A percentile compares a stretch with the other conserved stretches of the same genome.
phyloP scores from a whole-genome alignment of 208 protist species.

The Acanthamoeba healyi region DNA sequence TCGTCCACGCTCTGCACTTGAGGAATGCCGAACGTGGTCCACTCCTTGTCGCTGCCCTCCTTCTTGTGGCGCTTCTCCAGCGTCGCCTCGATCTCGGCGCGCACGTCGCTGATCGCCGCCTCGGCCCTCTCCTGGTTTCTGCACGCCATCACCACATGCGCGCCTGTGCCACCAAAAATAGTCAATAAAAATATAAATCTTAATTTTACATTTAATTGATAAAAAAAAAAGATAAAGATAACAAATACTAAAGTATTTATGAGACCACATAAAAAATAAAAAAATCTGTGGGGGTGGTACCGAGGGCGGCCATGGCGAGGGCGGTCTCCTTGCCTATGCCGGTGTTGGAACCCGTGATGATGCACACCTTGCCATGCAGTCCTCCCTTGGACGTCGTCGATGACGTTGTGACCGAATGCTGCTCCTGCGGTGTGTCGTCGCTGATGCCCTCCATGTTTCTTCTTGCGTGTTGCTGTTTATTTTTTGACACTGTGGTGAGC shows the following conservation, averaged over 20 bases:
- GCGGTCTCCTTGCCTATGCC: constrained; percentile 71
- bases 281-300: not conserved
- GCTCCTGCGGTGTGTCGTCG: not conserved
- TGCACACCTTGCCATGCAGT: constrained; percentile 10
- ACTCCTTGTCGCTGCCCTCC: not conserved
- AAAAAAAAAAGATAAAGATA: too few species aligned
- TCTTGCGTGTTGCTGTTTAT: not conserved
- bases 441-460: not conserved
- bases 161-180: not conserved
- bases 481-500: too few species aligned
- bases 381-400: not conserved
- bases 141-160: constrained; percentile 58
- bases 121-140: constrained; percentile 9
- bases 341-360: constrained; percentile 56
- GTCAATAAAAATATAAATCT: not conserved
- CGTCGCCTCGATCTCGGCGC: not conserved
- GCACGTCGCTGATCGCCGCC: constrained; percentile 20
- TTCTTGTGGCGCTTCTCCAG: not conserved
- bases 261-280: too few species aligned
- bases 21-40: constrained; percentile 38
- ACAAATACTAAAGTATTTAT: not conserved
- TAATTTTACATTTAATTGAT: not conserved
- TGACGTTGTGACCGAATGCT: not conserved
- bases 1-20: constrained; percentile 22
- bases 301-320: constrained; percentile 17